Evolutionary conservation across 306 rosid genomes (phyloP), one percentile per base, ranked within the genome.

Genomic region (Cucurbita argyrosperma): DNA sequence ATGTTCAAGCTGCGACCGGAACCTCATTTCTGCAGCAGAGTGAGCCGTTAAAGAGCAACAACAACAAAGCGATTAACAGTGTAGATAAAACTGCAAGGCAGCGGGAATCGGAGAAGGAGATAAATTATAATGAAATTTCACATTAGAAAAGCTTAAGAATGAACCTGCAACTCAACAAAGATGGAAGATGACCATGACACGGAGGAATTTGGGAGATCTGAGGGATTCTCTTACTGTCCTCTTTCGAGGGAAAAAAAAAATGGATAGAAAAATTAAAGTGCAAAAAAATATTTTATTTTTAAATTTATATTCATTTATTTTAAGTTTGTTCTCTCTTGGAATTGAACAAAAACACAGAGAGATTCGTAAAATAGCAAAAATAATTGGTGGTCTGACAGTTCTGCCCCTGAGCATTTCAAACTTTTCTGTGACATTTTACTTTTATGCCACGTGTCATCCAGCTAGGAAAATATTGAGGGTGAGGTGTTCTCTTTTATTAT

Each of bases 1-100:
- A 46, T 23, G 14, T 7, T 38, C 30, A 54, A 72, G 64, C 64
- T n/a, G 35, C 9, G 52, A 37, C n/a, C 37, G 50, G n/a, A 38
- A 72, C 26, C 38, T 72, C 76, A 72, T 72, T 54, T 64, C 61
- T 56, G 62, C 45, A 53, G 43, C 18, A 38, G 76, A 53, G 49
- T 64, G 71, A 42, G 70, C 8, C 1, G 15, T 64, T 15, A 7
- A 13, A 26, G 43, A 64, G 52, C 8, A 65, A 64, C 15, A 64
- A 64, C n/a, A 61, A 38, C 16, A 18, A n/a, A 38, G n/a, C 8
- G 45, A 42, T 35, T 16, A 53, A 71, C 30, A 72, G 1, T 54
- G 76, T 2, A 3, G 52, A 39, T 35, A 37, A 72, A 72, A 54
- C 54, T 52, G 62, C 64, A 6, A 39, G 38, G 35, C 49, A 71